A percentile compares a stretch with the other conserved stretches of the same genome.
These are phyloP conservation scores for Mortierella sp. DNA, from an alignment of 371 early-diverging fungal species.

Conservation along the genomic window DNA sequence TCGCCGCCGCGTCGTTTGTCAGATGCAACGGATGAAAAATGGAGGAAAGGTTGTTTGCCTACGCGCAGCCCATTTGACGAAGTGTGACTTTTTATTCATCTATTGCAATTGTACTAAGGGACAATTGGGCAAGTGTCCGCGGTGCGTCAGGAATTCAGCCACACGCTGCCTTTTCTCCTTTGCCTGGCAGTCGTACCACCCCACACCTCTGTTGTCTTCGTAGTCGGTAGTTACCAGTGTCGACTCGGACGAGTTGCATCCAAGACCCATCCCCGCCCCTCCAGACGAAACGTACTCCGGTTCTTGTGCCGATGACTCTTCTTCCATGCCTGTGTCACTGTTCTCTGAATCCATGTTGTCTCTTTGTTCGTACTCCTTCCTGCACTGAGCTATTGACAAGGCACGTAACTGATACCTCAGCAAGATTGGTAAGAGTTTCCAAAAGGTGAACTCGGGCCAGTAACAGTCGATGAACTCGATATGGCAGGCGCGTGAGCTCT, in stretches of 20 bases:
- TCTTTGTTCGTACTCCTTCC: conserved; percentile 11
- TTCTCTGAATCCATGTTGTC: neutral
- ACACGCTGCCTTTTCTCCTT: conserved; percentile 33
- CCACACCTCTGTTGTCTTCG: neutral
- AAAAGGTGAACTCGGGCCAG: conserved; percentile 97
- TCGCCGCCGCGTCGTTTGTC: no score
- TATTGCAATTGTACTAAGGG: conserved; percentile 40
- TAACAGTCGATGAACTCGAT: conserved; percentile 87
- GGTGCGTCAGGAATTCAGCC: conserved; percentile 25
- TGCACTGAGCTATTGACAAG: conserved; percentile 10
- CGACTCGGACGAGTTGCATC: conserved; percentile 24
- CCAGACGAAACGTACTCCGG: neutral
- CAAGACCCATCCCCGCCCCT: neutral
- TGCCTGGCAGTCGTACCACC: neutral
- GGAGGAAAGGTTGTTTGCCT: no score
- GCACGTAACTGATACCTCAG: conserved; percentile 79
- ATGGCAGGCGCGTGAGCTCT: conserved; percentile 78
- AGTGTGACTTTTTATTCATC: neutral
- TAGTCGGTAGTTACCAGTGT: conserved; percentile 6
- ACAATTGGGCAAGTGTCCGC: conserved; percentile 41
- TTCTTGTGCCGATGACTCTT: neutral
- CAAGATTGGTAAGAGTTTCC: conserved; percentile 84
- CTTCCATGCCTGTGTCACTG: neutral
- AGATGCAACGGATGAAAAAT: no score
- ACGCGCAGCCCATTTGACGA: no score